A percentile compares a stretch with the other conserved stretches of the same genome.
These are phyloP conservation scores for Colletotrichum sp. DNA, from an alignment of 2,329 filamentous ascomycete genomes.

Conservation along the genomic window DNA sequence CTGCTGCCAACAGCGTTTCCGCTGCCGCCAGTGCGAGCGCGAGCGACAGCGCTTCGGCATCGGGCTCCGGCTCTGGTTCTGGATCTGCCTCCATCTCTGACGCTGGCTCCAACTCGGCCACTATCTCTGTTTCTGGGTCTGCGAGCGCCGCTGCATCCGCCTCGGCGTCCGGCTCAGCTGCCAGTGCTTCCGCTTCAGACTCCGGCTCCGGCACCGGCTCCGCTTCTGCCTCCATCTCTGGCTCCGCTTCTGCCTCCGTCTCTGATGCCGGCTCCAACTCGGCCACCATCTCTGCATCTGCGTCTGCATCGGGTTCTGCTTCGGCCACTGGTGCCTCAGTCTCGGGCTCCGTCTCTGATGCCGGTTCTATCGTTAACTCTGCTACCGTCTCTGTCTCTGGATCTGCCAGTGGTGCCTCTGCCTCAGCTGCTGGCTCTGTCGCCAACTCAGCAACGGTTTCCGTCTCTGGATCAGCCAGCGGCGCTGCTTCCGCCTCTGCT, in stretches of 20 bases:
- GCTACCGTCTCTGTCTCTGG: background rate
- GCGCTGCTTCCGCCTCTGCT: background rate
- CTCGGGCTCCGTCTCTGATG: background rate
- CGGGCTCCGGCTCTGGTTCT: too few species aligned
- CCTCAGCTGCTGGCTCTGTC: too few species aligned
- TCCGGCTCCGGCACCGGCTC: background rate
- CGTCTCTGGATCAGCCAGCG: background rate
- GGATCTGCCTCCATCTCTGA: background rate
- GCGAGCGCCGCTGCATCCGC: background rate
- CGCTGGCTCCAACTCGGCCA: background rate
- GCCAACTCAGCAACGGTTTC: too few species aligned
- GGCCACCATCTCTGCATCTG: background rate
- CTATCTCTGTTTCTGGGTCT: background rate
- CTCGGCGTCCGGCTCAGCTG: background rate
- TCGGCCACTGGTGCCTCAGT: background rate
- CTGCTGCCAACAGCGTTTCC: background rate
- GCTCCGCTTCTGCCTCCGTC: background rate
- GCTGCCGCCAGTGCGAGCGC: background rate
- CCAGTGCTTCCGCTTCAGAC: background rate
- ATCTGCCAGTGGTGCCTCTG: background rate
- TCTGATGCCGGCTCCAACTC: background rate
- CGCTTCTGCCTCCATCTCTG: background rate
- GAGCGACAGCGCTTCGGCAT: background rate
- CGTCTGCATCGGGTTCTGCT: constrained; percentile 1
- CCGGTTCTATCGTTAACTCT: background rate